Conservation (phyloP, 257 asterid genomes). For the Solanum peruvianum region DNA sequence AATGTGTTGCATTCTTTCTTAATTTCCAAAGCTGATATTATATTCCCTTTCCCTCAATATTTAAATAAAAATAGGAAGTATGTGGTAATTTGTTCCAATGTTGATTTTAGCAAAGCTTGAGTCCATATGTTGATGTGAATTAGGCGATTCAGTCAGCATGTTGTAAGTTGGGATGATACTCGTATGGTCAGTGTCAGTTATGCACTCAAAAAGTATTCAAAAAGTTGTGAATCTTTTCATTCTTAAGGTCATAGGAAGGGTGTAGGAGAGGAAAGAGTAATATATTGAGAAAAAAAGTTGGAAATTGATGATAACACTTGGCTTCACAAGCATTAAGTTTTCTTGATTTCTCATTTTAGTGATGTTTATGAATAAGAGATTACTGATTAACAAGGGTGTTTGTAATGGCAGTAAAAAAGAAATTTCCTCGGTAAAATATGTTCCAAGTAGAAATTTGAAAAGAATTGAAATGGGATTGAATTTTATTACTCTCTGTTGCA, state of each 20-base stretch:
- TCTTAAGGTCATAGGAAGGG: not conserved
- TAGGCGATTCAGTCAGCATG: not conserved
- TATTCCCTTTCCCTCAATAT: not conserved
- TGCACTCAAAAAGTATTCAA: not conserved
- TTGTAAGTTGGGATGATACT: not conserved
- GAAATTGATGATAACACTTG: not conserved
- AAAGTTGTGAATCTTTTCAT: not conserved
- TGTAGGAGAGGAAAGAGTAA: not conserved
- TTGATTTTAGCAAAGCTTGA: not conserved
- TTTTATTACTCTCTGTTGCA: not conserved
- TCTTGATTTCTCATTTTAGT: not conserved
- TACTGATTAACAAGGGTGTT: not conserved
- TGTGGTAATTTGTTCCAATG: not conserved
- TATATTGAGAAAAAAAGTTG: not conserved
- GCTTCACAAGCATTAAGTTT: not conserved
- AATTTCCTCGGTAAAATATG: not conserved
- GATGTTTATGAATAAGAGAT: not conserved
- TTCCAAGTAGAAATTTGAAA: not conserved
- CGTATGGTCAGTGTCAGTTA: not conserved
- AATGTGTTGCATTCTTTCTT: not conserved
- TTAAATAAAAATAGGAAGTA: not conserved
- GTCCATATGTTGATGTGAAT: not conserved
- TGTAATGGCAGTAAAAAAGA: not conserved
- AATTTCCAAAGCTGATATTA: not conserved
- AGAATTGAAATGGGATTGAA: not conserved